Evolutionary conservation across 805 yeast genomes (phyloP).

Genomic region (Yamadazyma takamatsuzukensis): DNA sequence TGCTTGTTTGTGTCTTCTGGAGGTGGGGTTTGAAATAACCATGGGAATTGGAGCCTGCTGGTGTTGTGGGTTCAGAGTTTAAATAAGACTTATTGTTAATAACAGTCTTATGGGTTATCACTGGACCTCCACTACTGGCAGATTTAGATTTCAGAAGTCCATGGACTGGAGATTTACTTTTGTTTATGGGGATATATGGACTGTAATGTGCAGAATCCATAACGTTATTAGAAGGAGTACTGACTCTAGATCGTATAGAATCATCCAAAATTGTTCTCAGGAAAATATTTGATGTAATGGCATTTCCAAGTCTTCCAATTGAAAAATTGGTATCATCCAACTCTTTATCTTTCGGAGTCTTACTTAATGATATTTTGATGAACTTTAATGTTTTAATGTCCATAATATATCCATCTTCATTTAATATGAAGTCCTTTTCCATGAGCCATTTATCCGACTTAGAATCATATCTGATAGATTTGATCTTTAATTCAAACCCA

Average conservation of each 20-base stretch:
- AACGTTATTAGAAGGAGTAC: constrained; percentile 8
- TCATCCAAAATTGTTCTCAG: constrained; percentile 9
- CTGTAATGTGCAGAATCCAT: constrained; percentile 10
- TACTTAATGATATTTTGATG: constrained; percentile 33
- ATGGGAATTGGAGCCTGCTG: constrained; percentile 6
- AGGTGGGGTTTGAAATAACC: constrained; percentile 6
- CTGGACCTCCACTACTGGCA: neutral
- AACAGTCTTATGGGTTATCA: constrained; percentile 4
- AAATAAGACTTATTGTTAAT: constrained; percentile 8
- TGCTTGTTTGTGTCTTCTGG: constrained; percentile 7
- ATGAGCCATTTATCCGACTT: constrained; percentile 31
- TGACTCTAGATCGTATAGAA: constrained; percentile 6
- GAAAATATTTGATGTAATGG: constrained; percentile 23
- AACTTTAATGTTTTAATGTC: constrained; percentile 51
- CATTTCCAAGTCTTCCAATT: constrained; percentile 32
- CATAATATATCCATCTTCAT: constrained; percentile 55
- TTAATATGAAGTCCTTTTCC: constrained; percentile 44
- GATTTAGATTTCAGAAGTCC: constrained; percentile 2
- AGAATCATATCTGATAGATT: constrained; percentile 19
- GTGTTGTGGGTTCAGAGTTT: constrained; percentile 11
- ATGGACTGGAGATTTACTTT: constrained; percentile 3
- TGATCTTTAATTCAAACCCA: constrained; percentile 49
- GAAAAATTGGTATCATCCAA: constrained; percentile 7
- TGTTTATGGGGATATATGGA: constrained; percentile 10
- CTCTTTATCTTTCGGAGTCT: constrained; percentile 12